Evolutionary conservation across 345 rosid species (phyloP).

Genomic region (Populus davidiana): DNA sequence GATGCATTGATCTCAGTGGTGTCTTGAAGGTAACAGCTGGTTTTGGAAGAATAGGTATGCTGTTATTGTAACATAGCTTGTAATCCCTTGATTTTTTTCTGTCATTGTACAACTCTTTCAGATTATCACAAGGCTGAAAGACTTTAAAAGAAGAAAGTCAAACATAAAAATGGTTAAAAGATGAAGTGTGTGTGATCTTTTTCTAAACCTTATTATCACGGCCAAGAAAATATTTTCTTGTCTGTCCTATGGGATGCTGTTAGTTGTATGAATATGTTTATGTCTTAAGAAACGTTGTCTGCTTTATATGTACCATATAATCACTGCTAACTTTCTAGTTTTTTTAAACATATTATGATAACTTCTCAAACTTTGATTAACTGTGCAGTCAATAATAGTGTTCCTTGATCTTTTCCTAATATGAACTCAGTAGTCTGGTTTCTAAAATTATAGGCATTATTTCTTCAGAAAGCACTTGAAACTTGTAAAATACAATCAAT

Average conservation of each 20-base stretch:
- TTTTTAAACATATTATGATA: neutral
- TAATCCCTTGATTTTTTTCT: neutral
- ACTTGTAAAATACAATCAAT: neutral
- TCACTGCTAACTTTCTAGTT: neutral
- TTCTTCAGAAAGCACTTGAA: neutral
- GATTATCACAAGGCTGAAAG: neutral
- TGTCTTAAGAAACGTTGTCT: neutral
- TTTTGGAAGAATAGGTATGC: constrained; percentile 53
- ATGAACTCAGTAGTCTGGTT: no score
- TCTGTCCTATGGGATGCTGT: neutral
- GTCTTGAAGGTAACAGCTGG: constrained; percentile 56
- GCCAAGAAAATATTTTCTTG: neutral
- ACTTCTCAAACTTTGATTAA: neutral
- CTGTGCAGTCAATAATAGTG: neutral
- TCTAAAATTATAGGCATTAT: neutral
- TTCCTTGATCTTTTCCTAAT: neutral
- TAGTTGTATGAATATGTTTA: neutral
- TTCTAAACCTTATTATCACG: neutral
- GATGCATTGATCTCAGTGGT: constrained; percentile 61
- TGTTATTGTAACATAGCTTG: neutral
- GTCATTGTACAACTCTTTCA: neutral
- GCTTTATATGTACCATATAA: neutral
- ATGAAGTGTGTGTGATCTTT: neutral
- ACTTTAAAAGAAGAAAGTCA: neutral
- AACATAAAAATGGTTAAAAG: neutral